Base-by-base conservation (phyloP, 1,284 basidiomycete genomes). In the Afroboletus lepidellus region DNA sequence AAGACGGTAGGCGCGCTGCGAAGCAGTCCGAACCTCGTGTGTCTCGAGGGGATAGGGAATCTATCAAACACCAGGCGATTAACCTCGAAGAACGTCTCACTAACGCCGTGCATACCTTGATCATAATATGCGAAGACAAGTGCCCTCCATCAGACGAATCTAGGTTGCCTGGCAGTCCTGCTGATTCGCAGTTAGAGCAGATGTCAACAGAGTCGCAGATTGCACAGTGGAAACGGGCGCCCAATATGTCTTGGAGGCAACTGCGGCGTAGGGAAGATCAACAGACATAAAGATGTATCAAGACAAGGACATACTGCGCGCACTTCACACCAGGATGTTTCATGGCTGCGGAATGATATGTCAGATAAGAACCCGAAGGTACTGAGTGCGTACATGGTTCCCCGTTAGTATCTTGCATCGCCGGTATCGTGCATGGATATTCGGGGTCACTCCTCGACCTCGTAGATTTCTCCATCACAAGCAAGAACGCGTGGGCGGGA, bases 201-300 rank as follows among this genome's bases (percentile, higher is more conserved):
- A 95, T 91, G 60, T 92, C 89, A 27, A 92, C 78, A 12, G 80
- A 77, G 48, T 83, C 77, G 63, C 93, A 96, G n/a, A 91, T 84
- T 8, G 90, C 90, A 60, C 93, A 96, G 63, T 93, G 93, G 71
- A 93, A 95, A 8, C 90, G 80, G 16, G 92, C 90, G 16, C 93
- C 92, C 23, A 94, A 81, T 55, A 96, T 94, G 57, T 92, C 91
- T 61, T 87, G 84, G 57, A 90, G 74, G 66, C 93, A 96, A 64
- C 92, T 95, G 63, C 11, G 53, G n/a, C 6, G 36, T 48, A 11
- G 8, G 30, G 12, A 15, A 27, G 29, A 36, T 57, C 20, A 43
- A 46, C 29, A 33, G 23, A 21, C 8, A 39, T 3, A 44, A 51
- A 30, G 27, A 37, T 45, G 24, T 6, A 23, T 39, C 15, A 52